Evolutionary conservation across 116 monocot genomes (phyloP).

Genomic region (Dioscorea cayenensis): DNA sequence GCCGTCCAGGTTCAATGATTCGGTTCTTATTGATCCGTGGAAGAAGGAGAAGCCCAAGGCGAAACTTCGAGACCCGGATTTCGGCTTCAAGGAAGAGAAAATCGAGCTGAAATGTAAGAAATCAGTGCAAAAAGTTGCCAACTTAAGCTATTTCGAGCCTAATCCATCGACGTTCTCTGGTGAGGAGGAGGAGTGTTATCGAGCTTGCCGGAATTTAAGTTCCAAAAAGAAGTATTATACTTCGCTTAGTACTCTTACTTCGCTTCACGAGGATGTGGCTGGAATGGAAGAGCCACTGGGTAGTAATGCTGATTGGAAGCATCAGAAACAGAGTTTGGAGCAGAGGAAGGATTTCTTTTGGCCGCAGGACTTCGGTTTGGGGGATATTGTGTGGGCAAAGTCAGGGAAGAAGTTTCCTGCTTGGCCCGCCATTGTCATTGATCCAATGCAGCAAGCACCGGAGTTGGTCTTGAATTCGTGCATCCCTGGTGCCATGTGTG

Average conservation of each 20-base stretch:
- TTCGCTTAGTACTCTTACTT: slow-evolving; percentile 35
- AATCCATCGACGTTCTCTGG: slow-evolving; percentile 7
- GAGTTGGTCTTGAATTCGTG: slow-evolving; percentile 50
- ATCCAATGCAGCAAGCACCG: slow-evolving; percentile 60
- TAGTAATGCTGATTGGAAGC: neutral
- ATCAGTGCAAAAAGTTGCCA: slow-evolving; percentile 4
- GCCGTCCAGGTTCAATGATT: slow-evolving; percentile 60
- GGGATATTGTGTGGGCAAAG: slow-evolving; percentile 84
- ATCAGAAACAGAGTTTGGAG: slow-evolving; percentile 5
- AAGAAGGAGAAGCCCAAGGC: slow-evolving; percentile 53
- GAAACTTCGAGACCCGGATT: slow-evolving; percentile 2
- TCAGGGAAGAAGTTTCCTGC: slow-evolving; percentile 57
- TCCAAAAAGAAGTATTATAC: slow-evolving; percentile 24
- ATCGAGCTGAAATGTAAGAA: neutral
- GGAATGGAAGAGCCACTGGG: neutral
- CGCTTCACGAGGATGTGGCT: slow-evolving; percentile 10
- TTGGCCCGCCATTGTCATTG: slow-evolving; percentile 88
- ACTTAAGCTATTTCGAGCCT: slow-evolving; percentile 3
- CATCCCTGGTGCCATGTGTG: slow-evolving; percentile 60
- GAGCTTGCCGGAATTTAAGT: slow-evolving; percentile 41
- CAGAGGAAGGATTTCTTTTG: slow-evolving; percentile 38
- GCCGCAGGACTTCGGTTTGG: slow-evolving; percentile 54
- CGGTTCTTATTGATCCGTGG: slow-evolving; percentile 59
- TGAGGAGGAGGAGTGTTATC: slow-evolving; percentile 38
- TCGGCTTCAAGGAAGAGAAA: neutral